Evolutionary conservation across 345 rosid species (phyloP), one percentile per base, ranked within the genome.

Genomic region (Brassica nigra): DNA sequence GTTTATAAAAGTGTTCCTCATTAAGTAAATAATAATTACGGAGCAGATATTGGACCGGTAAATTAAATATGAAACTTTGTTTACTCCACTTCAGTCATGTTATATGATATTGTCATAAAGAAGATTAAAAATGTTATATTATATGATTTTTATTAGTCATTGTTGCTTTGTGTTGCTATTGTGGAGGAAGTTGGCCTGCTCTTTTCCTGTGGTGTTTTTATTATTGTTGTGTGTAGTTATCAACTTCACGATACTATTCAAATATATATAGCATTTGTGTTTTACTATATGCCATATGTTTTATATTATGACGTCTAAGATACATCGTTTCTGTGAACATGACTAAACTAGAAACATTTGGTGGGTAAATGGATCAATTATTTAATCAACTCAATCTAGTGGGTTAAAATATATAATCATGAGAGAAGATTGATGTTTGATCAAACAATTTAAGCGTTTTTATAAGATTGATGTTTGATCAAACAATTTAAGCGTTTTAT

Each of bases 111-210:
- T 44, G 78, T 79, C 63, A 68, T 47, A 62, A 74, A 49, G 28
- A 74, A 16, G 23, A 54, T 80, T 69, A 63, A 16, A 61, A 29
- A 61, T 8, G 39, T 5, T 37, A 54, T 47, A 52, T 44, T 68
- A 33, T 49, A 68, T 66, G 54, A 4, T 61, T 4, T 34, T 18
- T 58, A 75, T 76, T 44, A 58, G 83, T 81, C 83, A 34, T 68
- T 82, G 78, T 77, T 82, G 75, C 81, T 77, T 82, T 75, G 57
- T 82, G 87, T 70, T 82, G 89, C 86, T 81, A 71, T 87, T 75
- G 79, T 83, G 88, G 88, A 84, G 87, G 84, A 78, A 82, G 90
- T 83, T 89, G 87, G 71, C 58, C 61, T 28, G 89, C 83, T 82
- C 83, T 79, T 87, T 87, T 87, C 89, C 61, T 7, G 16, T 15